These are phyloP conservation scores for Glycine soja DNA, from an alignment of 306 rosid species.

Conservation along the genomic window DNA sequence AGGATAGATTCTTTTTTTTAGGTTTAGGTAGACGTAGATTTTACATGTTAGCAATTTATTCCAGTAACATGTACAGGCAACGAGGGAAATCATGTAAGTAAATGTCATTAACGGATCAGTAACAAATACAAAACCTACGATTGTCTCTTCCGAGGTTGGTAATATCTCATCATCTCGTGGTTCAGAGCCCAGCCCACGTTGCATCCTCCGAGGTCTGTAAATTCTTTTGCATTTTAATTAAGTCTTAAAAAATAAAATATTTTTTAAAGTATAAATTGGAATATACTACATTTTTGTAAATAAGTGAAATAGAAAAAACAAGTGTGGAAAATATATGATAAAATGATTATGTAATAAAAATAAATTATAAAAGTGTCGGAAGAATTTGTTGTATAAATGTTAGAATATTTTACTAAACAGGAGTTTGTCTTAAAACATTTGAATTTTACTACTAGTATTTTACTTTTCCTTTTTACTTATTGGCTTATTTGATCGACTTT, in stretches of 20 bases:
- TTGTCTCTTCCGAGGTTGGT: no score
- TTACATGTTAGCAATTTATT: background rate
- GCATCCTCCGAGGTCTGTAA: background rate
- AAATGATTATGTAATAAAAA: background rate
- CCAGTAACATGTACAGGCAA: background rate
- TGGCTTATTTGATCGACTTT: background rate
- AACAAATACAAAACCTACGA: background rate
- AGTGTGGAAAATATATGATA: background rate
- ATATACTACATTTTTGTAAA: no score
- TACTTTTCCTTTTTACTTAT: background rate
- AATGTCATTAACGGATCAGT: background rate
- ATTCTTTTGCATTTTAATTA: background rate
- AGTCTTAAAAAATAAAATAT: no score
- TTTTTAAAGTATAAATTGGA: no score
- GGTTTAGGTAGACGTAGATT: no score
- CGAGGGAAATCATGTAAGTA: background rate
- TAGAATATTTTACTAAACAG: background rate
- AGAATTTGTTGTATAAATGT: no score
- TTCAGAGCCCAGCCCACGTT: background rate
- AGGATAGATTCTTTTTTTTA: no score
- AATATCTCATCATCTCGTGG: no score
- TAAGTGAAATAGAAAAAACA: no score
- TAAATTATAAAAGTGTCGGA: no score
- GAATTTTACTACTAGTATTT: background rate
- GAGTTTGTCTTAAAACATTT: background rate